Evolutionary conservation across 805 yeast species (phyloP), one percentile per base, ranked within the genome.

Genomic region (Zygosaccharomyces kombuchaensis): DNA sequence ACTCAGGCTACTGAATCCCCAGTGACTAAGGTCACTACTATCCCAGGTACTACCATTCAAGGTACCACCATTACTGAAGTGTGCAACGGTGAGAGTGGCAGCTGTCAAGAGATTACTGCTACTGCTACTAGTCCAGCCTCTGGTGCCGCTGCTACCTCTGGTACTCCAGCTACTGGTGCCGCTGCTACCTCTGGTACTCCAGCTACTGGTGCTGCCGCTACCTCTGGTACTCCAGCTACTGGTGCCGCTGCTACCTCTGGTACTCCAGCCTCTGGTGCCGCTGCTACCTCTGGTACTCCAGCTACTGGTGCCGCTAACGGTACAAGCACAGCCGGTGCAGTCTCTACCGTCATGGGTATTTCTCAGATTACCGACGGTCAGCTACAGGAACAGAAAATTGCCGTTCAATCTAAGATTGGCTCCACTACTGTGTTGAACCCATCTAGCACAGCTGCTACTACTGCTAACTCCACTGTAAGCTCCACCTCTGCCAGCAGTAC

Each of bases 291-390:
- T 16, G 32, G 32, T 16, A 10, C 32, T 19, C 35, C 35, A 31
- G 38, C 38, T 21, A 25, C 38, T n/a, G 27, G 27, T 21, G 38
- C 38, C 23, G 51, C 57, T 22, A 43, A 53, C 34, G 45, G 56
- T 16, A 61, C 75, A 51, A 80, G 74, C 62, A 76, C 76, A 44
- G 71, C 32, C 9, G 32, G 32, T 16, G 10, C 32, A 19, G 21
- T 19, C 5, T 27, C 64, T 23, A 48, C 66, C 40, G 45, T 58
- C 40, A 50, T 51, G 31, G 50, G 66, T 16, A 49, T 63, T 17
- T 50, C 69, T 19, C 53, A 55, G 43, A 69, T 51, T 72, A 59
- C 72, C 53, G 83, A 78, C 54, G 82, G 83, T 59, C 83, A 78
- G 65, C 66, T 77, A 56, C 82, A 67, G 51, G 70, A 75, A 36